Base-by-base conservation (phyloP, 129 eudicot genomes). In the Logfia minima region DNA sequence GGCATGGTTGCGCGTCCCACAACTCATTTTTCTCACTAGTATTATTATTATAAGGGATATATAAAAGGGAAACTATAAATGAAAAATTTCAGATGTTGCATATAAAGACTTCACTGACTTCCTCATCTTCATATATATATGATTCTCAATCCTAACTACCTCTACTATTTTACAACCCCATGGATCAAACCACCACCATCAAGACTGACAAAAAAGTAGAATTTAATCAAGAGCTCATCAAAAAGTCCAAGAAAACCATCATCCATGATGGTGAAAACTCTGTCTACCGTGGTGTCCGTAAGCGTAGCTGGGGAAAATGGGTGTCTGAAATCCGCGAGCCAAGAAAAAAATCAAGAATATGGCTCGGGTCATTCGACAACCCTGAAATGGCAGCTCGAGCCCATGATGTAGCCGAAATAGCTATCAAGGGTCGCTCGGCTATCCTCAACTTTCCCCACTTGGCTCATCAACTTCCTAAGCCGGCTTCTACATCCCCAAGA, bases 281-380 rank as follows among this genome's bases (percentile, higher is more conserved):
- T 2, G 60, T 48, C 13, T 75, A 75, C 71, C 79, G 19, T 3
- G 79, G 79, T 19, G 79, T 75, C 61, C 79, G 72, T 11, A 64
- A 48, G 32, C 71, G 79, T n/a, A 75, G 79, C 17, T 75, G 79
- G 79, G 79, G 79, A 0, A 75, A 75, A 75, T 75, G 79, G 79
- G 79, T 75, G 21, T 75, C 79, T 0, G 79, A 75, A 51, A 75
- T 75, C 14, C 72, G 79, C 22, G 65, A 75, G 72, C 79, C 79
- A 19, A 64, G 8, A 10, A 75, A 75, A 8, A 75, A 75, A 19
- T 75, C 79, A 64, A 45, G 79, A 75, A 75, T 75, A 48, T 75
- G 79, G 79, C 79, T 75, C 4, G 79, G 79, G 2, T 75, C 79
- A 45, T 75, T 75, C 32, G 79, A 75, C 64, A 29, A 64, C 72